Evolutionary conservation across 768 basidiomycete genomes (phyloP).

Genomic region (Pholiota microspora): DNA sequence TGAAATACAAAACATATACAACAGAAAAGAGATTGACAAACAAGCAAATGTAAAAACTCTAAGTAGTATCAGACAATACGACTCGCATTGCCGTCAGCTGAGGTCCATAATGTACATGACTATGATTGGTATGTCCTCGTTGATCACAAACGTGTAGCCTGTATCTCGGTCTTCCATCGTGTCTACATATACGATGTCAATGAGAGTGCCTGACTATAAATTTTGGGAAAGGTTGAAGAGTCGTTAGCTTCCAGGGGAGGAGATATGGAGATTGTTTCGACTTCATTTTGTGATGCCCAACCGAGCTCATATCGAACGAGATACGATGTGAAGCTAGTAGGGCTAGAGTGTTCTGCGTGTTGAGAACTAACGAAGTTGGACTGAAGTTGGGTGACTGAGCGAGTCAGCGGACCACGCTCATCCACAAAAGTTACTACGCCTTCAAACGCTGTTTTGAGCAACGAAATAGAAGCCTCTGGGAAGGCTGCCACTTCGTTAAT

Average conservation of each 20-base stretch:
- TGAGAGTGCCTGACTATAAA: too few relatives aligned
- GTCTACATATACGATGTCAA: too few relatives aligned
- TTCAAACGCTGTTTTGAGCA: background rate
- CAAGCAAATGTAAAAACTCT: too few relatives aligned
- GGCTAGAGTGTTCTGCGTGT: background rate
- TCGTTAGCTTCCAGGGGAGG: background rate
- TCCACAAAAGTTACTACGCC: constrained; percentile 22
- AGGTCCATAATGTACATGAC: too few relatives aligned
- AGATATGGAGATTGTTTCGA: constrained; percentile 26
- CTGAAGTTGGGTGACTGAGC: background rate
- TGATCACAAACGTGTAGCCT: too few relatives aligned
- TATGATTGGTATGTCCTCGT: too few relatives aligned
- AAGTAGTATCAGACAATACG: too few relatives aligned
- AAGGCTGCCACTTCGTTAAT: background rate
- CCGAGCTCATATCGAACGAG: constrained; percentile 15
- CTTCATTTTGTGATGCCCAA: background rate
- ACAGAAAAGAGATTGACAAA: too few relatives aligned
- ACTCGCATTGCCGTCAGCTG: too few relatives aligned
- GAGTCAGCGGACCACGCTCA: constrained; percentile 17
- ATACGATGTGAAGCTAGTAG: constrained; percentile 1
- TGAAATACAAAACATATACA: too few relatives aligned
- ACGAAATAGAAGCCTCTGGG: background rate
- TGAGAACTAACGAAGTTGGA: background rate
- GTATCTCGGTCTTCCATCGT: too few relatives aligned
- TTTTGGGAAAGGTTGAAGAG: background rate